phyloP scores from a whole-genome alignment of 768 basidiomycete genomes.

The Mycena maculata region DNA sequence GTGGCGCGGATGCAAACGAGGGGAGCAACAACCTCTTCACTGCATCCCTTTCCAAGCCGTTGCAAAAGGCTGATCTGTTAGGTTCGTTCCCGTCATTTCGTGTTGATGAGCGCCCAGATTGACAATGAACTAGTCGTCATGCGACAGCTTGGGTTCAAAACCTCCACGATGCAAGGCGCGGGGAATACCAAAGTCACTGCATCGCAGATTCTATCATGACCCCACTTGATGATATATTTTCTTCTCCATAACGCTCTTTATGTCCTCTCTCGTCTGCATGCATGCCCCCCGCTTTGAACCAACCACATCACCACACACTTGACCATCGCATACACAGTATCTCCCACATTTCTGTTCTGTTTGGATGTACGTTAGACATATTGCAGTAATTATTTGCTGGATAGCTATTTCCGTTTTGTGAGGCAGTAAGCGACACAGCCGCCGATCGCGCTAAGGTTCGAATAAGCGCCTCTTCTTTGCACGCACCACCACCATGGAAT shows the following conservation, averaged over 20 bases:
- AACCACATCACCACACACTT: constrained; percentile 44
- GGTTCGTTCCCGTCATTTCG: constrained; percentile 47
- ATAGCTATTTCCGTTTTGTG: not conserved
- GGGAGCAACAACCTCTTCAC: constrained; percentile 78
- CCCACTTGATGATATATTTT: constrained; percentile 42
- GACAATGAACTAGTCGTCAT: constrained; percentile 60
- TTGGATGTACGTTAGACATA: constrained; percentile 34
- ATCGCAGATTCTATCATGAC: constrained; percentile 51
- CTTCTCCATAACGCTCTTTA: constrained; percentile 40
- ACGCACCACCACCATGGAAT: constrained; percentile 17
- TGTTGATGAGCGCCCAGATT: constrained; percentile 13
- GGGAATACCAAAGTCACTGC: constrained; percentile 65
- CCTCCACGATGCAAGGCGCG: constrained; percentile 73
- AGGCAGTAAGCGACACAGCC: constrained; percentile 15
- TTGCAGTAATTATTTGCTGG: constrained; percentile 36
- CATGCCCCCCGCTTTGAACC: constrained; percentile 46
- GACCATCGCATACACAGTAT: constrained; percentile 41
- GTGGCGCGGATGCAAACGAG: constrained; percentile 73
- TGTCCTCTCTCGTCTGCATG: constrained; percentile 45
- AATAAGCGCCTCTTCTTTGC: not conserved
- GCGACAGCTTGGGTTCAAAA: constrained; percentile 92
- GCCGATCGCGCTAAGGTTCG: not conserved
- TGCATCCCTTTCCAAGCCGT: constrained; percentile 87
- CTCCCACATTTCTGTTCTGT: constrained; percentile 43
- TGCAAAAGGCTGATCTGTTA: constrained; percentile 88